Conservation (phyloP, 2,329 filamentous ascomycete genomes). For the Eutypa lata region DNA sequence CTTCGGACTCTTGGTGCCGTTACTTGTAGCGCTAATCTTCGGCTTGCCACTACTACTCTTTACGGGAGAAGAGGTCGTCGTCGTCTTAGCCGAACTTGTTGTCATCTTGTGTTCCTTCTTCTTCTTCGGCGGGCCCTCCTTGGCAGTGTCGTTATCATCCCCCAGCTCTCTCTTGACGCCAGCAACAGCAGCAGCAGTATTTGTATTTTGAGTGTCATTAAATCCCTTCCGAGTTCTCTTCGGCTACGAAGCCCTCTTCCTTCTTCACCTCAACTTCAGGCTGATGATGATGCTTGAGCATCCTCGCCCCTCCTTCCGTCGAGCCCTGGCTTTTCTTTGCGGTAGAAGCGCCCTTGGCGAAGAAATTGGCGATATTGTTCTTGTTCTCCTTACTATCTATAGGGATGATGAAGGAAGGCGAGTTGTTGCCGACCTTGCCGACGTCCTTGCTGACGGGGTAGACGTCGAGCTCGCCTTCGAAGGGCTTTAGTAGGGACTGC, state of each 20-base stretch:
- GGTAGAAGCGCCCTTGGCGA: conserved; percentile 51
- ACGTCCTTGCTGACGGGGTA: conserved; percentile 88
- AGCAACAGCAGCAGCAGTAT: not conserved
- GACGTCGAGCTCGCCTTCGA: conserved; percentile 72
- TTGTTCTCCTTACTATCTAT: conserved; percentile 85
- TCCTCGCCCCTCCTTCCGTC: not conserved
- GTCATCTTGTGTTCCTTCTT: conserved; percentile 10
- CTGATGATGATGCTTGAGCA: conserved; percentile 7
- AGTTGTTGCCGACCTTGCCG: conserved; percentile 91
- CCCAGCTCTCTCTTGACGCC: conserved; percentile 23
- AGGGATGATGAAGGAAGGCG: conserved; percentile 77
- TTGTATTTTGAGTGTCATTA: not conserved
- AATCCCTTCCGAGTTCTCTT: not conserved
- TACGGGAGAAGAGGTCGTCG: conserved; percentile 13
- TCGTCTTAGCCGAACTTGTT: conserved; percentile 9
- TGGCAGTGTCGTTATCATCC: conserved; percentile 9
- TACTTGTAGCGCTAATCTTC: conserved; percentile 41
- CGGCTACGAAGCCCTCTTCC: conserved; percentile 17
- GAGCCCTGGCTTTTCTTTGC: conserved; percentile 31
- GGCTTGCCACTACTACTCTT: conserved; percentile 14
- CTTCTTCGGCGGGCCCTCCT: conserved; percentile 24
- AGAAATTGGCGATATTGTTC: conserved; percentile 91
- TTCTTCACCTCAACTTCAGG: conserved; percentile 20
- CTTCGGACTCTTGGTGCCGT: conserved; percentile 31
- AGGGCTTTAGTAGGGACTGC: conserved; percentile 77